A percentile compares a stretch with the other conserved stretches of the same genome.
Evolutionary conservation across 2,329 filamentous ascomycete species (phyloP).

Genomic region (Allantophomopsis lycopodina): DNA sequence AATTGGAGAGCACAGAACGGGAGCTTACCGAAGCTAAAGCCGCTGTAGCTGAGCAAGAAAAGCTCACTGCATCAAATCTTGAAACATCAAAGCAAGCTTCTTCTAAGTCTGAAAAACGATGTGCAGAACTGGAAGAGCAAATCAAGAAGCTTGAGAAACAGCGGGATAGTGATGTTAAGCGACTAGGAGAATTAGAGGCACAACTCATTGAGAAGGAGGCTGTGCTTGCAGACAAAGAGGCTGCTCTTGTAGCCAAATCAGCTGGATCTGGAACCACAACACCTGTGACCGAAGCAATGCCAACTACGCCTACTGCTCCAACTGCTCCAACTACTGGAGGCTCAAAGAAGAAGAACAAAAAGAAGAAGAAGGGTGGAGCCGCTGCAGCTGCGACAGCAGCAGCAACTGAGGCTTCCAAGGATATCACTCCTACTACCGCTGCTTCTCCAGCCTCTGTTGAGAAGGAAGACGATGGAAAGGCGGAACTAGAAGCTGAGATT

Average conservation of each 20-base stretch:
- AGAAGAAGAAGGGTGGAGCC: slow-evolving; percentile 60
- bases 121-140: slow-evolving; percentile 8
- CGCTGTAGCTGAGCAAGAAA: slow-evolving; percentile 7
- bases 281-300: slow-evolving; percentile 26
- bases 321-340: slow-evolving; percentile 2
- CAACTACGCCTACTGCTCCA: slow-evolving; percentile 8
- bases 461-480: slow-evolving; percentile 3
- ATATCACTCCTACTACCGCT: background rate
- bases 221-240: slow-evolving; percentile 9
- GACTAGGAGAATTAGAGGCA: slow-evolving; percentile 5
- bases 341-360: slow-evolving; percentile 73
- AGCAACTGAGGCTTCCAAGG: slow-evolving; percentile 21
- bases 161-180: slow-evolving; percentile 7
- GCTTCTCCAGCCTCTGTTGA: slow-evolving; percentile 5
- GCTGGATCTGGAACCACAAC: slow-evolving; percentile 2
- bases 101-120: slow-evolving; percentile 7
- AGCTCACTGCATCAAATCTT: background rate
- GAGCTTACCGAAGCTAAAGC: too few species aligned
- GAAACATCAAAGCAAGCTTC: slow-evolving; percentile 8
- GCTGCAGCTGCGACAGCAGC: slow-evolving; percentile 14
- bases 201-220: background rate
- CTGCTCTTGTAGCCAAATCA: background rate
- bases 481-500: too few species aligned
- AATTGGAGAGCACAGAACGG: slow-evolving; percentile 8
- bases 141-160: slow-evolving; percentile 11